phyloP scores from a whole-genome alignment of 768 basidiomycete genomes.

The Naganishia randhawae region DNA sequence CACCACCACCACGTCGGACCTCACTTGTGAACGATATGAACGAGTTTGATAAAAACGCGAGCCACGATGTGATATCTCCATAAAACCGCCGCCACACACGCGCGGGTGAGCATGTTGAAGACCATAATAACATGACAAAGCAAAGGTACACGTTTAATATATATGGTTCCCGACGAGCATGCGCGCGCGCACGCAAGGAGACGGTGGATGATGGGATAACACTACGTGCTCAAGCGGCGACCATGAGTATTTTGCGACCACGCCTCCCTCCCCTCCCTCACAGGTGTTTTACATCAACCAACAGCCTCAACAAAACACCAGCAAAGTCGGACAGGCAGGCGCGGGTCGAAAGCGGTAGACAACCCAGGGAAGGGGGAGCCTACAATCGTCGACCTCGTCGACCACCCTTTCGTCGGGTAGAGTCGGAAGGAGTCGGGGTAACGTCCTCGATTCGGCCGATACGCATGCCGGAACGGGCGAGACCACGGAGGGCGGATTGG shows the following conservation, averaged over 20 bases:
- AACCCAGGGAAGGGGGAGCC: not conserved
- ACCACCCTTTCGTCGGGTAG: conserved; percentile 98
- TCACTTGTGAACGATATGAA: too few relatives aligned
- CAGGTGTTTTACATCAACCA: not conserved
- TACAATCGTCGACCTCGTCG: conserved; percentile 92
- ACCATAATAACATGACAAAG: too few relatives aligned
- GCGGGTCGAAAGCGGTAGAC: not conserved
- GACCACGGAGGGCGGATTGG: conserved; percentile 93
- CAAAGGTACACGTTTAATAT: too few relatives aligned
- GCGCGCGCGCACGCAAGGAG: too few relatives aligned
- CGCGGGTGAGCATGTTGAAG: too few relatives aligned
- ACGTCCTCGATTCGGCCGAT: conserved; percentile 98
- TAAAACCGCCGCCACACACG: too few relatives aligned
- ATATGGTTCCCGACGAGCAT: too few relatives aligned
- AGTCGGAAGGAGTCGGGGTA: conserved; percentile 94
- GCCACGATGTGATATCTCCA: too few relatives aligned
- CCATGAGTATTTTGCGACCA: not conserved
- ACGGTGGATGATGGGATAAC: too few relatives aligned
- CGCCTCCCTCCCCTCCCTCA: not conserved
- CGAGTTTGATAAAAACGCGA: too few relatives aligned
- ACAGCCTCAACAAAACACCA: not conserved
- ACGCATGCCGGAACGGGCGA: conserved; percentile 95
- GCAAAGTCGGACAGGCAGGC: not conserved
- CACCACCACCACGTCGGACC: too few relatives aligned
- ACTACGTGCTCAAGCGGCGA: conserved; percentile 25